Percentiles rank a stretch among this genome's conserved stretches.
These are phyloP conservation scores for Ophiostoma sp. DNA, from an alignment of 2,329 filamentous ascomycete species.

Conservation along the genomic window DNA sequence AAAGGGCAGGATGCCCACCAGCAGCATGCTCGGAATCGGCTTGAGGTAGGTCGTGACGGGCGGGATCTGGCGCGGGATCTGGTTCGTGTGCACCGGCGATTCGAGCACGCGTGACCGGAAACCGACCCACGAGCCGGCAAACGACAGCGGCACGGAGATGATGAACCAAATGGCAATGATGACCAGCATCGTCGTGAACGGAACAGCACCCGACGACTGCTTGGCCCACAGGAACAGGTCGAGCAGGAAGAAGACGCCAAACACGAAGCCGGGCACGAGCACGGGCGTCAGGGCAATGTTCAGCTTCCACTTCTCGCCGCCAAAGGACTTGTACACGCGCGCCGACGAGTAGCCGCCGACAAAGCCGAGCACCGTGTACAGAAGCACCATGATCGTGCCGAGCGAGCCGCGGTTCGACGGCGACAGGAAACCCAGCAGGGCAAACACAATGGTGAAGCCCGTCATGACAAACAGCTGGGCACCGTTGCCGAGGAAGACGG, in stretches of 20 bases:
- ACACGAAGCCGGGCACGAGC: constrained; percentile 80
- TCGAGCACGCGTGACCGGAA: constrained; percentile 71
- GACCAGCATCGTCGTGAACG: constrained; percentile 94
- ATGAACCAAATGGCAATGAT: constrained; percentile 93
- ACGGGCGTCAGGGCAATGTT: constrained; percentile 86
- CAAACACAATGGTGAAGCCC: constrained; percentile 87
- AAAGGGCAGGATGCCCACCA: constrained; percentile 90
- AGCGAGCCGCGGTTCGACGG: constrained; percentile 93
- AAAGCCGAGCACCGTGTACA: constrained; percentile 89
- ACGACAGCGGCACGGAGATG: constrained; percentile 86
- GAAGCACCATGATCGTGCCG: constrained; percentile 84
- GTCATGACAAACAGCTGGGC: constrained; percentile 98
- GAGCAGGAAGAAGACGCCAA: constrained; percentile 82
- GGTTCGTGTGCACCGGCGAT: constrained; percentile 86
- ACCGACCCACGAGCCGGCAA: constrained; percentile 86
- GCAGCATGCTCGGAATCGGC: constrained; percentile 80
- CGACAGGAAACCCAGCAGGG: constrained; percentile 87
- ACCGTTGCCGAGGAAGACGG: constrained; percentile 85
- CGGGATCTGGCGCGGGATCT: constrained; percentile 95
- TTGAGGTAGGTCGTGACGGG: constrained; percentile 72
- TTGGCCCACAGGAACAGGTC: constrained; percentile 97
- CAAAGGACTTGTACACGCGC: constrained; percentile 89
- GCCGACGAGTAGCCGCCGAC: constrained; percentile 87
- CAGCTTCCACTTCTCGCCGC: constrained; percentile 88
- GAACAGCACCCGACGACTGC: constrained; percentile 85